Evolutionary conservation across 106 monocot genomes (phyloP), one percentile per base, ranked within the genome.

Genomic region (Allium sativum): DNA sequence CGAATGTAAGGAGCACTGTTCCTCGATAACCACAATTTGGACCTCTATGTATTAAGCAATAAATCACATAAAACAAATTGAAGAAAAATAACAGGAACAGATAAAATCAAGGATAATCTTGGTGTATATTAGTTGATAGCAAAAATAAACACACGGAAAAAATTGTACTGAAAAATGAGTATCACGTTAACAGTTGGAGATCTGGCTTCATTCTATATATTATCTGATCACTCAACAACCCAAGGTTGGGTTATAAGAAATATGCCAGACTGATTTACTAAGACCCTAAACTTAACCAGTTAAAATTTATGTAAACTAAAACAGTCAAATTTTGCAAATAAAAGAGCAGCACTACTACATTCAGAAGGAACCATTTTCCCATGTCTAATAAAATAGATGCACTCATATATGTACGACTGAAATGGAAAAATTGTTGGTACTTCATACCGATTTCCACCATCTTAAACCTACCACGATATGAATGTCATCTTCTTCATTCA

Each of bases 1-100:
- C 75, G 64, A 86, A 86, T 63, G 76, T 66, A 70, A 81, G 86
- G 22, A 86, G 53, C 15, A 86, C 81, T 76, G 75, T 86, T n/a
- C 78, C 78, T 15, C 81, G 60, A 61, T 65, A 76, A 12, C 86
- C 85, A 81, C 72, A 78, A 66, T 52, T 69, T 57, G 81, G 85
- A 56, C 85, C 85, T 68, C 85, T 86, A 48, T 18, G 72, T 17
- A 14, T 31, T 31, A 31, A 31, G 31, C 31, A 31, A 31, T 31
- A 1, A 31, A 31, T 31, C 31, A 31, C 31, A 31, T 31, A 31
- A 1, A 31, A 31, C 2, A 31, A 31, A 0, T 31, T 31, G 31
- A 31, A 31, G 31, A 31, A 31, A 15, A 16, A 21, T 62, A 10
- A 14, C 7, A 46, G 62, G 42, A 47, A 45, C 20, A 61, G 0